Conservation (phyloP, 352 stramenopile species). For the Phytophthora foliorum region DNA sequence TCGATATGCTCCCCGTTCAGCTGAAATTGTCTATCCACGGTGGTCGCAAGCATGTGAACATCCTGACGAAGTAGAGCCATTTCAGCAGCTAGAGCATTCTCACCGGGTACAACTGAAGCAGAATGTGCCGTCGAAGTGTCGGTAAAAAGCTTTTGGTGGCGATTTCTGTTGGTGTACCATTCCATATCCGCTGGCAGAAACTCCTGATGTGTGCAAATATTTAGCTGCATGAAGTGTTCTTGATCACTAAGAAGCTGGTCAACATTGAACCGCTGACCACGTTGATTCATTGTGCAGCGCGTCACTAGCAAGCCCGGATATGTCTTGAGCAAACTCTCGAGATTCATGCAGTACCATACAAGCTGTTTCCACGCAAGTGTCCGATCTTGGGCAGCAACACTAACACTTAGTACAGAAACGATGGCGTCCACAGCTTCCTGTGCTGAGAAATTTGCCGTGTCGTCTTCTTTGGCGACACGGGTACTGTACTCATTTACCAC, state of each 20-base stretch:
- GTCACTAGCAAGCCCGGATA: constrained; percentile 19
- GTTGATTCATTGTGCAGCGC: constrained; percentile 6
- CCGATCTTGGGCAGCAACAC: constrained; percentile 1
- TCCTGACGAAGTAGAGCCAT: neutral
- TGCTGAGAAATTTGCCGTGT: neutral
- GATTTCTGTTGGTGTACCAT: constrained; percentile 20
- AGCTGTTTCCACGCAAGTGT: constrained; percentile 23
- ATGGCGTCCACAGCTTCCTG: neutral
- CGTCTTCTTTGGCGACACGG: constrained; percentile 1
- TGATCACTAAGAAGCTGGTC: constrained; percentile 17
- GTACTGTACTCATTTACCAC: neutral
- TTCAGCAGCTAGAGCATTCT: neutral
- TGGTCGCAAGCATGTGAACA: neutral
- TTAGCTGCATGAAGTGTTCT: constrained; percentile 9
- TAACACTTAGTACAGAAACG: constrained; percentile 13
- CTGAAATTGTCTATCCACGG: constrained; percentile 2
- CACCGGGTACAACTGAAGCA: neutral
- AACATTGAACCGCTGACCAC: constrained; percentile 11
- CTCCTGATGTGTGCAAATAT: constrained; percentile 12
- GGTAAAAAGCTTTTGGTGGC: neutral
- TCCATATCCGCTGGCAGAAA: constrained; percentile 18
- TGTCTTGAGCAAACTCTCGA: constrained; percentile 18
- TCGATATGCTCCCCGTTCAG: constrained; percentile 11
- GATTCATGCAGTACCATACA: constrained; percentile 19
- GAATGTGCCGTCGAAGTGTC: neutral